Percentiles rank a stretch among this genome's conserved stretches.
Conservation (phyloP, 2,329 filamentous ascomycete genomes). For the Venturia carpophila region DNA sequence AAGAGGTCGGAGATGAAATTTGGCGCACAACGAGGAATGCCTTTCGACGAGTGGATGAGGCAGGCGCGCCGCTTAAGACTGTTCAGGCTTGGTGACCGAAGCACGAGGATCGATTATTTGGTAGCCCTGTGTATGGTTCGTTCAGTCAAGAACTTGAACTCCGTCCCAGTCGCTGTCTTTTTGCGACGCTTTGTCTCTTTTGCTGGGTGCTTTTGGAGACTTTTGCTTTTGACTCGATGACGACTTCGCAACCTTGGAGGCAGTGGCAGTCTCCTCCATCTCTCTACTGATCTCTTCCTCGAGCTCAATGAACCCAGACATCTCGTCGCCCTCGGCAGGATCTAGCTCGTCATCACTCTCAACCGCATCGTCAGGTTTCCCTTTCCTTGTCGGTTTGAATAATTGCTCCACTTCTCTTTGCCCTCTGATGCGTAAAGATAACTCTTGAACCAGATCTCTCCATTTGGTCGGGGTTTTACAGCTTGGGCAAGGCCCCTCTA, state of each 20-base stretch:
- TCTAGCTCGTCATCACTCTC: conserved; percentile 14
- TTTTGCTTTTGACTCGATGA: conserved; percentile 18
- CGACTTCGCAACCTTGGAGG: background rate
- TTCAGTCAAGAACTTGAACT: conserved; percentile 28
- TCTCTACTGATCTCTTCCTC: conserved; percentile 13
- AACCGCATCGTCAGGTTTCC: conserved; percentile 26
- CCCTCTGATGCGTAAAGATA: conserved; percentile 66
- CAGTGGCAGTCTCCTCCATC: background rate
- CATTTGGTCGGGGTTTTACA: conserved; percentile 60
- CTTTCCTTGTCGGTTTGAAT: conserved; percentile 46
- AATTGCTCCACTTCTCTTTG: conserved; percentile 62
- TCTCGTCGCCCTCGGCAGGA: background rate
- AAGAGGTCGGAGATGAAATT: conserved; percentile 41
- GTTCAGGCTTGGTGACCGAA: background rate
- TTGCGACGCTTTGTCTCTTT: conserved; percentile 36
- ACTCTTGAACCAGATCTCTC: conserved; percentile 72
- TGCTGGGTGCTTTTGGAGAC: conserved; percentile 10
- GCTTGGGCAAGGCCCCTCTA: conserved; percentile 59
- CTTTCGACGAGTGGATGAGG: conserved; percentile 26
- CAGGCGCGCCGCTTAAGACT: background rate
- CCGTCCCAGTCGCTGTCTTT: conserved; percentile 50
- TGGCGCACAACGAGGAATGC: conserved; percentile 23
- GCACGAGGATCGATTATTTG: background rate
- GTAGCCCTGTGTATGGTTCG: background rate
- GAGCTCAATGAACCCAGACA: conserved; percentile 5